phyloP scores from a whole-genome alignment of 2,329 filamentous ascomycete genomes.

The Tolypocladium sp. region DNA sequence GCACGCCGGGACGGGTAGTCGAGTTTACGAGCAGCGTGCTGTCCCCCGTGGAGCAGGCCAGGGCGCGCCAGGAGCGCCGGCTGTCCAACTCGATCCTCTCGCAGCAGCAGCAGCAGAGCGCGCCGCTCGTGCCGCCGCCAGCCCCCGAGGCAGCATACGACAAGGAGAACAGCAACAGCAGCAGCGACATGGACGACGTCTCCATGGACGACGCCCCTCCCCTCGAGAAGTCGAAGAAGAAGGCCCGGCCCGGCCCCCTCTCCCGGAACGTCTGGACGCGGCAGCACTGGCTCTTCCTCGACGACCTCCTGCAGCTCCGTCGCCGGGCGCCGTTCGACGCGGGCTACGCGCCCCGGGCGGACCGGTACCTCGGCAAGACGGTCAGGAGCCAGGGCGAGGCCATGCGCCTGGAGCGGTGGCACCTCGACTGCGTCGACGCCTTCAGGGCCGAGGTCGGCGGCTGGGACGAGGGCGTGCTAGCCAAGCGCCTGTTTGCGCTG shows the following conservation, averaged over 20 bases:
- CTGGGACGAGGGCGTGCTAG: constrained; percentile 40
- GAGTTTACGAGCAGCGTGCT: constrained; percentile 45
- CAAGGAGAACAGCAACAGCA: constrained; percentile 18
- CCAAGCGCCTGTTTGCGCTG: constrained; percentile 43
- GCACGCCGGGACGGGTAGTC: constrained; percentile 48
- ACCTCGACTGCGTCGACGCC: constrained; percentile 47
- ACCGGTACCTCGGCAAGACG: constrained; percentile 36
- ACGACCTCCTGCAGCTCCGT: constrained; percentile 41
- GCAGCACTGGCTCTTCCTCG: constrained; percentile 44
- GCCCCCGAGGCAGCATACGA: constrained; percentile 13
- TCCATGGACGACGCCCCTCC: constrained; percentile 18
- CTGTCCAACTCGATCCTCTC: constrained; percentile 13
- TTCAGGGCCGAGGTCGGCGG: constrained; percentile 37
- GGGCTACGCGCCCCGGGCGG: constrained; percentile 16
- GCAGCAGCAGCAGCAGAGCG: neutral
- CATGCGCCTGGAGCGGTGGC: constrained; percentile 44
- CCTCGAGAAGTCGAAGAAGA: neutral
- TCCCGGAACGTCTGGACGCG: constrained; percentile 38
- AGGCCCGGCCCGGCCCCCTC: constrained; percentile 13
- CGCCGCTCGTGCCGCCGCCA: neutral
- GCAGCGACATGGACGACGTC: constrained; percentile 14
- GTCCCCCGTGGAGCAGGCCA: constrained; percentile 33
- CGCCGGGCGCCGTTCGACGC: constrained; percentile 26
- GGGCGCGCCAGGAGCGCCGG: constrained; percentile 19
- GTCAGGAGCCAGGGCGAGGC: constrained; percentile 36